These are phyloP conservation scores for Saccharomyces hybrid DNA, from an alignment of 1,139 yeast genomes.

Conservation along the genomic window DNA sequence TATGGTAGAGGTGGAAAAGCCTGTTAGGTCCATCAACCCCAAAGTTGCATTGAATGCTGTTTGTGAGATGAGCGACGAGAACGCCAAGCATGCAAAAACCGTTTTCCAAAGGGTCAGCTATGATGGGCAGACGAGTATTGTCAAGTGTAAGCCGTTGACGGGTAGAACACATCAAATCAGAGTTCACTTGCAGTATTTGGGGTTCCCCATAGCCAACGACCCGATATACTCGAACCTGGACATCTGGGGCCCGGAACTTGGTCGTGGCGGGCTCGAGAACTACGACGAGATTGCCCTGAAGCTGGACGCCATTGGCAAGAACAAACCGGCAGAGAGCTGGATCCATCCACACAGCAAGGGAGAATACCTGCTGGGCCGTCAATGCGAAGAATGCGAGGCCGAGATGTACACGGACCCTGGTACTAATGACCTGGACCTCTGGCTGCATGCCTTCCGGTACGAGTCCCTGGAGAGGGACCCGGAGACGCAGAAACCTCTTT, in stretches of 20 bases:
- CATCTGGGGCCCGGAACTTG: constrained; percentile 73
- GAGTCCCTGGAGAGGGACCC: constrained; percentile 42
- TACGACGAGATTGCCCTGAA: constrained; percentile 38
- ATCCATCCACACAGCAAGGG: constrained; percentile 47
- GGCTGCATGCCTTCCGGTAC: constrained; percentile 85
- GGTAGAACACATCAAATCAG: constrained; percentile 95
- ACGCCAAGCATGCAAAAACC: constrained; percentile 59
- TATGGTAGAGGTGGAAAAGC: constrained; percentile 52
- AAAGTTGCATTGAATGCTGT: constrained; percentile 70
- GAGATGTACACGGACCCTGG: constrained; percentile 83
- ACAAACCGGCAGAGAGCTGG: constrained; percentile 63
- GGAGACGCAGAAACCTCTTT: constrained; percentile 30
- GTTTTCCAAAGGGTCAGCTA: constrained; percentile 35
- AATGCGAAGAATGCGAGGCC: constrained; percentile 60
- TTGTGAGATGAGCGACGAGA: constrained; percentile 35
- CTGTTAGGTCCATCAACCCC: constrained; percentile 68
- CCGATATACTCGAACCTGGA: constrained; percentile 71
- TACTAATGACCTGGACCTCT: constrained; percentile 71
- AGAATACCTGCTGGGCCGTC: constrained; percentile 49
- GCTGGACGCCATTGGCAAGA: constrained; percentile 62
- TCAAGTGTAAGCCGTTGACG: constrained; percentile 74
- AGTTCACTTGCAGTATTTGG: constrained; percentile 81
- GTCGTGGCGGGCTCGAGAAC: constrained; percentile 49
- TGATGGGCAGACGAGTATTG: constrained; percentile 55
- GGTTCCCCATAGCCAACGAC: constrained; percentile 90